These are phyloP conservation scores for Cercospora canescens DNA, from an alignment of 2,329 filamentous ascomycete genomes.

Conservation along the genomic window DNA sequence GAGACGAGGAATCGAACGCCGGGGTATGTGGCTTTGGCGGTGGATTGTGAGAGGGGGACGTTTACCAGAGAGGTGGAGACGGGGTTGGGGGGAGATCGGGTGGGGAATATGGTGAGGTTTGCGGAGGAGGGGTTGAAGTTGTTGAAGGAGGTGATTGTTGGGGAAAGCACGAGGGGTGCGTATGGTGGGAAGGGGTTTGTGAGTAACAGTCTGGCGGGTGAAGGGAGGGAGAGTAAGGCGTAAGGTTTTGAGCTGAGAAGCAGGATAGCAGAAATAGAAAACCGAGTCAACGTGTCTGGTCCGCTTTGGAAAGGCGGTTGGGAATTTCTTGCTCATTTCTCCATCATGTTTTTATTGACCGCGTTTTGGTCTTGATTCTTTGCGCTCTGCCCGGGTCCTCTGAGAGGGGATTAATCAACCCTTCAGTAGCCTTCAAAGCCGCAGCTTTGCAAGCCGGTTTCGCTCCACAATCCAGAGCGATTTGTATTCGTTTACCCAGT, in stretches of 20 bases:
- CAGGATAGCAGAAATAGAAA: neutral
- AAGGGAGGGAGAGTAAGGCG: neutral
- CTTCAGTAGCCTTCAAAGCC: slow-evolving; percentile 49
- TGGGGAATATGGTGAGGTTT: slow-evolving; percentile 64
- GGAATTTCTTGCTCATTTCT: neutral
- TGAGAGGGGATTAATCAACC: neutral
- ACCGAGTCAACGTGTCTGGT: too few species aligned
- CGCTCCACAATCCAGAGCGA: slow-evolving; percentile 32
- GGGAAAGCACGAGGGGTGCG: slow-evolving; percentile 25
- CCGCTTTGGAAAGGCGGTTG: too few species aligned
- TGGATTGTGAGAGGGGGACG: slow-evolving; percentile 54
- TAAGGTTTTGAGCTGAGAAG: neutral
- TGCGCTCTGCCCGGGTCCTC: neutral
- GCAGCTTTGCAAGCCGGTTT: slow-evolving; percentile 8
- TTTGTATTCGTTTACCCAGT: slow-evolving; percentile 44
- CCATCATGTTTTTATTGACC: neutral
- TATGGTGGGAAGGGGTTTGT: slow-evolving; percentile 1
- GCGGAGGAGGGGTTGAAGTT: slow-evolving; percentile 58
- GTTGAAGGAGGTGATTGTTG: slow-evolving; percentile 57
- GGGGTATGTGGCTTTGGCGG: slow-evolving; percentile 65
- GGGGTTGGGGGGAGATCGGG: slow-evolving; percentile 53
- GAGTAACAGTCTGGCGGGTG: neutral
- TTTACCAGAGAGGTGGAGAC: slow-evolving; percentile 59
- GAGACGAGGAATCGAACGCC: slow-evolving; percentile 58
- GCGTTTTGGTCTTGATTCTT: neutral